A percentile compares a stretch with the other conserved stretches of the same genome.
These are phyloP conservation scores for Fusarium sp. DNA, from an alignment of 2,329 filamentous ascomycete genomes.

Conservation along the genomic window DNA sequence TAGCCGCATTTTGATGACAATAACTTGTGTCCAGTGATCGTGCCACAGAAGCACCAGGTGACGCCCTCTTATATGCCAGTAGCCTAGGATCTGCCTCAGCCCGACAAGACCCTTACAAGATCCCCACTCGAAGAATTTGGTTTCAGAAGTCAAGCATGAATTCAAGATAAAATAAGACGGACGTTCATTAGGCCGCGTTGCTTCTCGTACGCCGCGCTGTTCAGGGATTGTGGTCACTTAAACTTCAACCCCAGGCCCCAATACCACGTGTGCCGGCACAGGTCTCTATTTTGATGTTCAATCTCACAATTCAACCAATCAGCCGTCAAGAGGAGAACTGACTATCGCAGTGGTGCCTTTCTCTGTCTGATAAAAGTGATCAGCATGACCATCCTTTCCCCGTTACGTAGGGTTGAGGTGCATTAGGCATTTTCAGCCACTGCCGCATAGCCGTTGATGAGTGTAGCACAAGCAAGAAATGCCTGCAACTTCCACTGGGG, in stretches of 20 bases:
- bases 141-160: not conserved
- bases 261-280: not conserved
- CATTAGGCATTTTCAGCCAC: not conserved
- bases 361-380: not conserved
- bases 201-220: no score
- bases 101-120: not conserved
- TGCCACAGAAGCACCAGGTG: not conserved
- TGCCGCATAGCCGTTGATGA: not conserved
- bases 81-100: no score
- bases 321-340: not conserved
- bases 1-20: not conserved
- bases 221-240: no score
- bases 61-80: not conserved
- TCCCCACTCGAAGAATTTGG: not conserved
- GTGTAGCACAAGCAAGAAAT: not conserved
- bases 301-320: not conserved
- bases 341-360: fast-evolving
- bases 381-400: not conserved
- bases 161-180: not conserved
- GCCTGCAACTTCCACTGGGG: not conserved
- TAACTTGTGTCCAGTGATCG: not conserved
- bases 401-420: not conserved
- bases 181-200: not conserved
- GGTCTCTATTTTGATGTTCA: not conserved
- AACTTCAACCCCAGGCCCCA: not conserved